Conservation (phyloP, 164 flowering plant genomes). For the Nelumbo lutea region DNA sequence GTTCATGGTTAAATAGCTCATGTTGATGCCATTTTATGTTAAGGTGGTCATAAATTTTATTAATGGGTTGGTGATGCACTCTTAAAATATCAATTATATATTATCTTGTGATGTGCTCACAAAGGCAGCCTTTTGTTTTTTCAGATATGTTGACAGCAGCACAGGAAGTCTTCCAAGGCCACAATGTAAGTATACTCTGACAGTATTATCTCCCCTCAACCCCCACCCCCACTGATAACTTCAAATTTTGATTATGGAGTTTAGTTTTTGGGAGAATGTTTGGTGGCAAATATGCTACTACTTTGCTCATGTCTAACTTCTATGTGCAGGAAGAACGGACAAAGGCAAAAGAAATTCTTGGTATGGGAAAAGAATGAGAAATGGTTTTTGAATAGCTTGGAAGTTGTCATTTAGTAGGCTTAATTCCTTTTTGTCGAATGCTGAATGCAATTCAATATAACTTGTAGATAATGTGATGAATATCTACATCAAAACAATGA, state of each 20-base stretch:
- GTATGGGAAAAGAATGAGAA: constrained; percentile 31
- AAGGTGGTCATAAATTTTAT: background rate
- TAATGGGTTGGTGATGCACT: background rate
- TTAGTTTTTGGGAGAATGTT: too few species aligned
- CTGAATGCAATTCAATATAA: constrained; percentile 5
- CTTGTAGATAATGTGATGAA: constrained; percentile 66
- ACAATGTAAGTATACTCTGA: constrained; percentile 44
- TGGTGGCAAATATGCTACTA: background rate
- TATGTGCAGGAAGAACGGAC: constrained; percentile 60
- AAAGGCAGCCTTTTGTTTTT: background rate
- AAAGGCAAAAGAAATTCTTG: constrained; percentile 65
- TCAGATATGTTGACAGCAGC: constrained; percentile 87
- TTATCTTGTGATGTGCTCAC: background rate
- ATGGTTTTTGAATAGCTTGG: background rate
- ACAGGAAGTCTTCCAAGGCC: constrained; percentile 49
- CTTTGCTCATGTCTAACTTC: constrained; percentile 1
- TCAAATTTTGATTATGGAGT: too few species aligned
- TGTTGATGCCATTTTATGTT: too few species aligned
- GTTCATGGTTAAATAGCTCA: too few species aligned
- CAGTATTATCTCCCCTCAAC: too few species aligned
- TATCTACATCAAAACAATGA: constrained; percentile 74
- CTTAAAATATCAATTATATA: background rate
- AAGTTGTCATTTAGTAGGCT: background rate
- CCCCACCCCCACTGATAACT: too few species aligned
- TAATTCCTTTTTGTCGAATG: background rate